Evolutionary conservation across 2,329 filamentous ascomycete genomes (phyloP), one percentile per base, ranked within the genome.

Genomic region (Exophiala alcalophila): DNA sequence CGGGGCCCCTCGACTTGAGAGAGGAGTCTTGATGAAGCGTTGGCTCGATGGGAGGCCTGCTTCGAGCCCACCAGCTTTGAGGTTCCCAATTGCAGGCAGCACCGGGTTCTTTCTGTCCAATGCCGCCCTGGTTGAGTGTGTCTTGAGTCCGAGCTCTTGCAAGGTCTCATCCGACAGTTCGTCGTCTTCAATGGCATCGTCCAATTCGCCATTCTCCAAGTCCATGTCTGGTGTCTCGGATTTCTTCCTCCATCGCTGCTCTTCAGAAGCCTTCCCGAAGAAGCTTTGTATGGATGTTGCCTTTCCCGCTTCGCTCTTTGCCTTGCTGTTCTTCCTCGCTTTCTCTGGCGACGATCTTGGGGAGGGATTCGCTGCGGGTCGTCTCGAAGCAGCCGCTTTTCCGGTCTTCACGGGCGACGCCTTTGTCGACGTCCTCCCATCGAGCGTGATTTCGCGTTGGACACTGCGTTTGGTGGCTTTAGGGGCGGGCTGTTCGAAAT

Each of bases 211-310:
- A 32, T 42, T 35, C 30, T 49, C 43, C 12, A 32, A 27, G 20
- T 50, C 46, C 16, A 41, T 21, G n/a, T 52, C 52, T 38, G 52
- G 50, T 4, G 55, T 47, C 27, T 57, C 55, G 28, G 58, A 57
- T 27, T 59, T 59, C 26, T 49, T 57, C 10, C 57, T 52, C 64
- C 64, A 66, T 61, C 64, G 58, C 40, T 68, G 62, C 29, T 64
- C 60, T 21, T 66, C 61, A 14, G 57, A 63, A n/a, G 62, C 60
- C 23, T 62, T 60, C 10, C 56, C 56, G 39, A 70, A 70, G 49
- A 69, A 69, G n/a, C 50, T 61, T 28, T 67, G 62, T 10, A 71
- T 48, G 2, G 67, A 65, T 34, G 61, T 65, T 3, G 56, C 52
- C 30, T 59, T 57, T 4, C 50, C 41, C 9, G 42, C 44, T 25